Conservation (phyloP, 148 eudicot species). For the Diospyros kaki region DNA sequence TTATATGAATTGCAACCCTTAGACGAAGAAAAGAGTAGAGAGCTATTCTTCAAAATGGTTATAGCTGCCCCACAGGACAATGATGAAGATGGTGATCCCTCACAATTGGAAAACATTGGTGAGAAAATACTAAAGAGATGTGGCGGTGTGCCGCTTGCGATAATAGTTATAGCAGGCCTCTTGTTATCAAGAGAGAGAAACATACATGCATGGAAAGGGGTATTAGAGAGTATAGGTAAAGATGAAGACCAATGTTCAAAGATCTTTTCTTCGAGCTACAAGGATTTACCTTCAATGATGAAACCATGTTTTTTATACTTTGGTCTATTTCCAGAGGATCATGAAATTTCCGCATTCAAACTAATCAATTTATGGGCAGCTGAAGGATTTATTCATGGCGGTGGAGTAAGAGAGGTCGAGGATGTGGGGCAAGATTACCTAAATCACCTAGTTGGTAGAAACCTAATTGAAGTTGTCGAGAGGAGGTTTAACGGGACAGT, state of each 20-base stretch:
- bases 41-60: background rate
- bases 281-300: background rate
- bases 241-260: background rate
- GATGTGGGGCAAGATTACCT: background rate
- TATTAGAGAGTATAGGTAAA: background rate
- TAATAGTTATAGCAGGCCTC: slow-evolving; percentile 1
- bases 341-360: slow-evolving; percentile 8
- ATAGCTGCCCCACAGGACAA: slow-evolving; percentile 13
- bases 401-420: background rate
- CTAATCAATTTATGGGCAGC: background rate
- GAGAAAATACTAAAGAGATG: background rate
- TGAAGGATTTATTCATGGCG: background rate
- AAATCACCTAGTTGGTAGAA: background rate
- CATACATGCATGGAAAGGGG: background rate
- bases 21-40: background rate
- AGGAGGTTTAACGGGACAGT: background rate
- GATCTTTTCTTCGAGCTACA: slow-evolving; percentile 10
- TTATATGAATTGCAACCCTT: background rate
- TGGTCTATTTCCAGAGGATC: slow-evolving; percentile 14
- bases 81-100: background rate
- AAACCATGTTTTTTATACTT: background rate
- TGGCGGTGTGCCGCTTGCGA: too few species aligned
- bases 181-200: background rate
- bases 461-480: background rate
- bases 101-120: background rate